Conservation (phyloP, 2,329 filamentous ascomycete genomes). For the Stagonosporopsis cucurbitacearum region DNA sequence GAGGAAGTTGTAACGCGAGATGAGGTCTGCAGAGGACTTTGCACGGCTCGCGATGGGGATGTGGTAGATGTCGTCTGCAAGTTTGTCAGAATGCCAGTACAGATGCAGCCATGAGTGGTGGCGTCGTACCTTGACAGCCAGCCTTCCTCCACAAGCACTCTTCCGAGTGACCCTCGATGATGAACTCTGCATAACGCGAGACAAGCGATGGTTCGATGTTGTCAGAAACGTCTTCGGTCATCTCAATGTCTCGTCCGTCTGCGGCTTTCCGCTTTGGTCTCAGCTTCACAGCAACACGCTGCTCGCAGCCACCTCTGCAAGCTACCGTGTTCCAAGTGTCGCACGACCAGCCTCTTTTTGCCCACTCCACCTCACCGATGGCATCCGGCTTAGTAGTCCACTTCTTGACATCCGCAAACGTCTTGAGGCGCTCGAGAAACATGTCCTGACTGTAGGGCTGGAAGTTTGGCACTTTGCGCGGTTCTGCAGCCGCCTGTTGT, state of each 20-base stretch:
- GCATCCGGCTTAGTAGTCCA: constrained; percentile 92
- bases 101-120: neutral
- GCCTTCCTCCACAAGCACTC: constrained; percentile 85
- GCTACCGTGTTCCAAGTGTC: constrained; percentile 75
- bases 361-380: constrained; percentile 92
- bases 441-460: constrained; percentile 84
- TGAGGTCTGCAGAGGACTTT: constrained; percentile 47
- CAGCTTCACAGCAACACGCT: constrained; percentile 82
- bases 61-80: constrained; percentile 67
- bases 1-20: constrained; percentile 50
- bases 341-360: constrained; percentile 90
- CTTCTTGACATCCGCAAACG: constrained; percentile 87
- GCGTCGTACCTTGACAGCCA: constrained; percentile 79
- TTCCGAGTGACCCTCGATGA: constrained; percentile 77
- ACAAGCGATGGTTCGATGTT: constrained; percentile 69
- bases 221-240: constrained; percentile 54
- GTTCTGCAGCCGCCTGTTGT: constrained; percentile 26
- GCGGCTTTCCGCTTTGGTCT: constrained; percentile 58
- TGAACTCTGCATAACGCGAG: constrained; percentile 74
- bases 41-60: constrained; percentile 54
- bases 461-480: constrained; percentile 68
- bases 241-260: constrained; percentile 57
- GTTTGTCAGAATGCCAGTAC: constrained; percentile 20
- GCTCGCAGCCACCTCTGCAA: constrained; percentile 80
- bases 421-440: constrained; percentile 80